Base-by-base conservation (phyloP, 495 filamentous ascomycete genomes). In the Penicillium maclennaniae region DNA sequence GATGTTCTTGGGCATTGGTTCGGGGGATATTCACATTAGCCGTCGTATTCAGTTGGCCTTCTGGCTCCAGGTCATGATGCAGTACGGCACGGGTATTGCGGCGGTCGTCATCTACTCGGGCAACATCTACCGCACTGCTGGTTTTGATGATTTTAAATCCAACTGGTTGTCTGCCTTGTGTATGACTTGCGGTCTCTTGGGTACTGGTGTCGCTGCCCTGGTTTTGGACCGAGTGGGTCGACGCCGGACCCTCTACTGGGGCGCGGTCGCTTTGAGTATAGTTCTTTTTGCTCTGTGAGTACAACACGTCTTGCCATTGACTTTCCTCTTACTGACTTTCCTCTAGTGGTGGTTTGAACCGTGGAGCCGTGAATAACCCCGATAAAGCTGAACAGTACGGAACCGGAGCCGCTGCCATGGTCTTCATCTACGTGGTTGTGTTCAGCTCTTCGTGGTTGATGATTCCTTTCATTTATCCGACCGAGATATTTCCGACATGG, bases 401-500 rank as follows among this genome's bases (percentile, higher is more conserved):
- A 14, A 72, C 66, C 3, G 79, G 74, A 2, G 77, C 77, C 4
- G 71, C 73, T 0, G 68, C 71, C 20, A 76, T 84, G 51, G 74
- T 81, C 36, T 83, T 77, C 62, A 65, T 84, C 8, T 83, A 77
- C 66, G 80, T 76, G 12, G 68, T 67, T 28, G 65, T 81, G 9
- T 57, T 57, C 26, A 43, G 54, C 26, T 43, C 54, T 77, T 81
- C 80, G 0, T 83, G 80, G 80, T 63, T 83, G 7, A 82, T 78
- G 0, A 75, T 82, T 1, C 82, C 82, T 3, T 84, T 79, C 80
- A 59, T 85, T 6, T 85, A 85, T 55, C 82, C 82, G 0, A 79
- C 82, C 23, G 82, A 86, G 59, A 86, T 86, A 28, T 84, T 86
- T 65, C 83, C 83, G 1, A 66, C 85, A 12, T 69, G 79, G 45